Conservation (phyloP, 1,284 basidiomycete species). For the Trametes sp. region DNA sequence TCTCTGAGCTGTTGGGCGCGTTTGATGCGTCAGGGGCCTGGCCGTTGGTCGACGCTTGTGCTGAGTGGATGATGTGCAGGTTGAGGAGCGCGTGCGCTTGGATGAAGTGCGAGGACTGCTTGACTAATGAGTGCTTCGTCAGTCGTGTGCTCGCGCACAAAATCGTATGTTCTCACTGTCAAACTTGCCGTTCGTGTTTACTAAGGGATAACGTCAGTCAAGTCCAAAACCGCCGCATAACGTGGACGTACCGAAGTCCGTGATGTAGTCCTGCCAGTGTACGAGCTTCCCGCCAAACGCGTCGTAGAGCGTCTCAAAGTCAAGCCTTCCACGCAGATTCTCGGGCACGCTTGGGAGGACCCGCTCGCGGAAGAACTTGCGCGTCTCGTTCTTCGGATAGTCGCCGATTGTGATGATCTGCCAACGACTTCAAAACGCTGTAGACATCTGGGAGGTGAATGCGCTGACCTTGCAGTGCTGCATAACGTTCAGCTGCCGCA, state of each 20-base stretch:
- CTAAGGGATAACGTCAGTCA: constrained; percentile 25
- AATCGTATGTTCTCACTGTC: constrained; percentile 46
- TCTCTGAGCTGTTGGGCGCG: constrained; percentile 23
- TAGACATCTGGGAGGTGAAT: neutral
- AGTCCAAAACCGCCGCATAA: neutral
- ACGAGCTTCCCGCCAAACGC: constrained; percentile 13
- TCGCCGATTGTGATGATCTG: constrained; percentile 83
- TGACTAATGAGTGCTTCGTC: constrained; percentile 52
- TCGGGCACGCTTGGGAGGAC: constrained; percentile 71
- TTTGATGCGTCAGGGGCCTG: constrained; percentile 28
- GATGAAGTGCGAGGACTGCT: constrained; percentile 77
- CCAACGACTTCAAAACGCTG: constrained; percentile 5
- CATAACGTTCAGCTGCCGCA: constrained; percentile 77
- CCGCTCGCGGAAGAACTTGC: constrained; percentile 67
- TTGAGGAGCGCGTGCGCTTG: constrained; percentile 79
- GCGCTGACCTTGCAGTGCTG: constrained; percentile 76
- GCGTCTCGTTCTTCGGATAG: constrained; percentile 73
- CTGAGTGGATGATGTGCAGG: constrained; percentile 77
- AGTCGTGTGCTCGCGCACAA: constrained; percentile 9
- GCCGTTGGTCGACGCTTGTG: constrained; percentile 53
- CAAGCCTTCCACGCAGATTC: constrained; percentile 55
- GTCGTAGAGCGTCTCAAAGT: constrained; percentile 76
- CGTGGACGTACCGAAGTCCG: constrained; percentile 62
- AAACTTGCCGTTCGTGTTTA: constrained; percentile 45
- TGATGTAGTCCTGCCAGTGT: constrained; percentile 33